Conservation (phyloP, 2,329 filamentous ascomycete genomes). For the Claviceps paspali region DNA sequence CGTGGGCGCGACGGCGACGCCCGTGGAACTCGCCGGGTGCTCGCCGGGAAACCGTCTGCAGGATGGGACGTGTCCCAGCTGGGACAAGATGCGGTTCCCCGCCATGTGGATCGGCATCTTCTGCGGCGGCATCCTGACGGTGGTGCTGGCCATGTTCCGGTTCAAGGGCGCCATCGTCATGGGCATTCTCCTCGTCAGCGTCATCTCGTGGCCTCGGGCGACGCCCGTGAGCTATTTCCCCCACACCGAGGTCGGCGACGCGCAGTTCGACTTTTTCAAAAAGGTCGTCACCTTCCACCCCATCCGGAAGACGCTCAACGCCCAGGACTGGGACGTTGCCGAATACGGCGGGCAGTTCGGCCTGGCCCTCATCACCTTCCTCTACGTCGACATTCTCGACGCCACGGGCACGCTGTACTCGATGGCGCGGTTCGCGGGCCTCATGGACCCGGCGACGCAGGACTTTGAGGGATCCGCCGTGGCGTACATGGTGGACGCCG, state of each 20-base stretch:
- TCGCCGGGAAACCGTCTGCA: constrained; percentile 23
- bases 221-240: constrained; percentile 74
- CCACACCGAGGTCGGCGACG: constrained; percentile 51
- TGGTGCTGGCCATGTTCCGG: constrained; percentile 68
- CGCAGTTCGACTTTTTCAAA: constrained; percentile 72
- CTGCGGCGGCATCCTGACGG: constrained; percentile 67
- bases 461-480: constrained; percentile 78
- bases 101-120: constrained; percentile 84
- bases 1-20: constrained; percentile 51
- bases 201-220: constrained; percentile 74
- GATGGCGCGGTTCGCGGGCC: constrained; percentile 72
- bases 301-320: constrained; percentile 53
- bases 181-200: constrained; percentile 68
- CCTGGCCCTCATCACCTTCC: constrained; percentile 71
- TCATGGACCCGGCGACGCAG: constrained; percentile 67
- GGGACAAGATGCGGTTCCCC: constrained; percentile 65
- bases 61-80: constrained; percentile 43
- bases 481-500: constrained; percentile 71
- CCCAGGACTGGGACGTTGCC: constrained; percentile 58
- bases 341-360: constrained; percentile 62
- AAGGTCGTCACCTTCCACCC: constrained; percentile 73
- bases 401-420: constrained; percentile 77
- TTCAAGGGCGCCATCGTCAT: constrained; percentile 77
- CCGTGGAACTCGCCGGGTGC: constrained; percentile 63
- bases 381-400: constrained; percentile 83